Evolutionary conservation across 352 stramenopile species (phyloP).

Genomic region (Pythium sp.): DNA sequence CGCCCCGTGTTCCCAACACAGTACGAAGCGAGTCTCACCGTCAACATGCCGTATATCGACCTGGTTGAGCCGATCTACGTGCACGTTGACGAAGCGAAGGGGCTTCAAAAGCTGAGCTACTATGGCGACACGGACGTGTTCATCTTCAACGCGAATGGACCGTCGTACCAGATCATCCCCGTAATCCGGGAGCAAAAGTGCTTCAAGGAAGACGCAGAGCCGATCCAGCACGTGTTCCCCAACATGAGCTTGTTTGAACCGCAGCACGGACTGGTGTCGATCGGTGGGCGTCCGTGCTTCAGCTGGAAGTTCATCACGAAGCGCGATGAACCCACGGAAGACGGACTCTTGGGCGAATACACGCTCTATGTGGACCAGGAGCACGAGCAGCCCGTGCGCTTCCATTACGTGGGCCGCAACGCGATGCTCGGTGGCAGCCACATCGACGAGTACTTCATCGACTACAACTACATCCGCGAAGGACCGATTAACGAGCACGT

Average conservation of each 20-base stretch:
- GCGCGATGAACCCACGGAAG: conserved; percentile 42
- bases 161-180: conserved; percentile 81
- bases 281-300: conserved; percentile 72
- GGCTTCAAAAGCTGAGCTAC: conserved; percentile 85
- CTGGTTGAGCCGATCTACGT: conserved; percentile 87
- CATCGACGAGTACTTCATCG: conserved; percentile 89
- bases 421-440: conserved; percentile 82
- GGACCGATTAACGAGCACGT: conserved; percentile 62
- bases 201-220: conserved; percentile 55
- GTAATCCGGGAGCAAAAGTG: conserved; percentile 76
- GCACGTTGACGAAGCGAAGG: conserved; percentile 67
- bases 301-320: conserved; percentile 82
- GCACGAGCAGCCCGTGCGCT: conserved; percentile 73
- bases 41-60: conserved; percentile 89
- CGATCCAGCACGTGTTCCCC: conserved; percentile 83
- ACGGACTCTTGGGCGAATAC: conserved; percentile 81
- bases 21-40: conserved; percentile 84
- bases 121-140: conserved; percentile 87
- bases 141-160: conserved; percentile 80
- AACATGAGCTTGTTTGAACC: conserved; percentile 84
- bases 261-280: conserved; percentile 72
- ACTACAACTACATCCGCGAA: conserved; percentile 86
- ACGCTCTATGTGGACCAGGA: conserved; percentile 82
- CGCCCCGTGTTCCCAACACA: conserved; percentile 72
- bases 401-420: conserved; percentile 87